Conservation (phyloP, 2,329 filamentous ascomycete species). For the Beauveria brongniartii region DNA sequence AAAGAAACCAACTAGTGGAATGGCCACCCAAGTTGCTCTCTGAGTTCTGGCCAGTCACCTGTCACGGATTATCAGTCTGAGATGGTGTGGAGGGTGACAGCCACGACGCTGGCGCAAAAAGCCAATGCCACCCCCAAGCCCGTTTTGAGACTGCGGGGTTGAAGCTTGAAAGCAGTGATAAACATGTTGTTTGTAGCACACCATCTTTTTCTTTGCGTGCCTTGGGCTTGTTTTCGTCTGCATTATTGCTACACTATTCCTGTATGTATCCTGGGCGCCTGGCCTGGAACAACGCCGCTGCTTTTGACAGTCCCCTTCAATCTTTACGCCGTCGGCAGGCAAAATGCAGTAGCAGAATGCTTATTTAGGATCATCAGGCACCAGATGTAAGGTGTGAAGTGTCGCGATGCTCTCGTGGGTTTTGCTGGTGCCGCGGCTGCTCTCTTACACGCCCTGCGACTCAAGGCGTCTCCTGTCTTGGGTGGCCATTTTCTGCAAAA, state of each 20-base stretch:
- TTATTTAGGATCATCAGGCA: neutral
- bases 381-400: neutral
- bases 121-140: conserved; percentile 4
- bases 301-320: neutral
- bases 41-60: conserved; percentile 6
- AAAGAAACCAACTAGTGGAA: neutral
- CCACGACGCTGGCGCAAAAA: conserved; percentile 2
- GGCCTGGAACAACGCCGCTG: neutral
- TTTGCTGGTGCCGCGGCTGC: neutral
- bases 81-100: conserved; percentile 8
- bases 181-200: neutral
- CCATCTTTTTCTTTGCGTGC: neutral
- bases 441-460: neutral
- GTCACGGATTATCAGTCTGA: conserved; percentile 5
- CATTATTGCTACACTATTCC: neutral
- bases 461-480: too few species aligned
- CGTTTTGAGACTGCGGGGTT: conserved; percentile 10
- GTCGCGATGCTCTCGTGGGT: conserved; percentile 2
- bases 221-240: neutral
- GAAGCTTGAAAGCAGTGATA: neutral
- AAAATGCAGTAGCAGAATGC: neutral
- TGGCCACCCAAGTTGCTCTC: neutral
- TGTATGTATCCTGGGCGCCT: neutral
- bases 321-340: neutral
- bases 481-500: too few species aligned